Evolutionary conservation across 441 rosid genomes (phyloP).

Genomic region (Macaranga tanarius): DNA sequence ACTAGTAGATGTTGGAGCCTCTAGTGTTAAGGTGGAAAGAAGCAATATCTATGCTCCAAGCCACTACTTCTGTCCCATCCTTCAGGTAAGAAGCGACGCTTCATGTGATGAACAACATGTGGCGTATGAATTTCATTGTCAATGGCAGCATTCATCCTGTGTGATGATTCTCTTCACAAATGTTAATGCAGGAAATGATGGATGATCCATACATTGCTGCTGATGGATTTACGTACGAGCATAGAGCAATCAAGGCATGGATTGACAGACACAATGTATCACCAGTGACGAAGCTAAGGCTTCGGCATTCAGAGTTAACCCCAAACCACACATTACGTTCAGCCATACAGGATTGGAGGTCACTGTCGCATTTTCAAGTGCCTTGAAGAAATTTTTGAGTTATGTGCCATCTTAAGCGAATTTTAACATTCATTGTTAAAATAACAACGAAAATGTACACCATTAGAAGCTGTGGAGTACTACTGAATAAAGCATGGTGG

Average conservation of each 20-base stretch:
- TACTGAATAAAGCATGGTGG: neutral
- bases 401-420: neutral
- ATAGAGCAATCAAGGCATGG: constrained; percentile 76
- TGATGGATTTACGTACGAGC: constrained; percentile 86
- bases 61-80: constrained; percentile 84
- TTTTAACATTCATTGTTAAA: neutral
- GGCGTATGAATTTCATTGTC: neutral
- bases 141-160: neutral
- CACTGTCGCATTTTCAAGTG: constrained; percentile 39
- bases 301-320: constrained; percentile 43
- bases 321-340: constrained; percentile 68
- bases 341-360: constrained; percentile 80
- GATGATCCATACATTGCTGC: constrained; percentile 82
- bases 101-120: neutral
- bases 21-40: constrained; percentile 44
- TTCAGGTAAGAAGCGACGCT: constrained; percentile 44
- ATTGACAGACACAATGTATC: constrained; percentile 64
- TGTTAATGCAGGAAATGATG: constrained; percentile 66
- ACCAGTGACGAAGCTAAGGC: constrained; percentile 62
- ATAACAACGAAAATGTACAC: constrained; percentile 10
- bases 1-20: constrained; percentile 53
- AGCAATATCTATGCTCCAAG: constrained; percentile 52
- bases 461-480: neutral
- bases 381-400: constrained; percentile 16
- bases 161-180: neutral